These are phyloP conservation scores for Lasiodiplodia sp. DNA, from an alignment of 2,329 filamentous ascomycete genomes.

Conservation along the genomic window DNA sequence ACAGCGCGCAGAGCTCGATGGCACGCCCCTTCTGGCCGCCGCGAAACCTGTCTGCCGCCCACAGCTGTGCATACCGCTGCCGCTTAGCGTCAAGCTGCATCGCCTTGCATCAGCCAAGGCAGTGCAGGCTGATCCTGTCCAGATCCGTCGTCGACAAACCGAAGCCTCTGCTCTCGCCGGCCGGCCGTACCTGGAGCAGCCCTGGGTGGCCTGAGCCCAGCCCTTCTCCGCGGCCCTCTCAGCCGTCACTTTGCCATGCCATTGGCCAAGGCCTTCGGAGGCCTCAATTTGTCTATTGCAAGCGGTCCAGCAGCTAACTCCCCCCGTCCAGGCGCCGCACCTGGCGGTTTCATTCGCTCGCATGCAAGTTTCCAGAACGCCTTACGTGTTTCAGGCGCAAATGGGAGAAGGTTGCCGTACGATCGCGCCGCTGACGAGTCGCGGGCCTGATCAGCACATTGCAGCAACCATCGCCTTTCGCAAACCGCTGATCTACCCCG, in stretches of 20 bases:
- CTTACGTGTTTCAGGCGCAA: neutral
- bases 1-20: neutral
- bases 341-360: neutral
- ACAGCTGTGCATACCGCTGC: neutral
- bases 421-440: neutral
- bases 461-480: neutral
- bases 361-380: neutral
- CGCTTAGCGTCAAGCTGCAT: neutral
- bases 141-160: slow-evolving; percentile 1
- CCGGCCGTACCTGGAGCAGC: neutral
- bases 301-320: neutral
- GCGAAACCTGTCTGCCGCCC: neutral
- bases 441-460: neutral
- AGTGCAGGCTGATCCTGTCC: neutral
- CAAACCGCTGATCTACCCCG: neutral
- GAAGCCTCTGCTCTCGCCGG: neutral
- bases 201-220: slow-evolving; percentile 5
- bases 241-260: neutral
- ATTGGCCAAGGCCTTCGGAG: neutral
- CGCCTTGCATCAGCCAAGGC: slow-evolving; percentile 22
- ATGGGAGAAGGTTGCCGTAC: neutral
- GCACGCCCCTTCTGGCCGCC: neutral
- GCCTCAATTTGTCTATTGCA: neutral
- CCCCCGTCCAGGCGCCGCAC: neutral
- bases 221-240: neutral